Conservation (phyloP, 2,329 filamentous ascomycete genomes). For the Ciborinia camelliae region DNA sequence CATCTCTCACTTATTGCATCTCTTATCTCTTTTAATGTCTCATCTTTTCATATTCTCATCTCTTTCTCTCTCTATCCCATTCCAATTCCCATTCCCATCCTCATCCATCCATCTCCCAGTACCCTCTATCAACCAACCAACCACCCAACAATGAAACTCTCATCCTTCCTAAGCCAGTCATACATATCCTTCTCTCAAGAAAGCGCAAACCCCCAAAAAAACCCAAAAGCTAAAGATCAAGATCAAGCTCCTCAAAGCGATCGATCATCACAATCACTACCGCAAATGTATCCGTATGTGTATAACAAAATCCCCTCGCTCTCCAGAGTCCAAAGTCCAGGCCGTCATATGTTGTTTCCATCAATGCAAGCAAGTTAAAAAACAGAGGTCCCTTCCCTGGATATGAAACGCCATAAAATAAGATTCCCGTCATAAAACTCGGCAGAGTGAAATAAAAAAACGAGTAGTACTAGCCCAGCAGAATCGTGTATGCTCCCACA, state of each 20-base stretch:
- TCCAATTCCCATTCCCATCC: not conserved
- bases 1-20: not conserved
- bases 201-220: not conserved
- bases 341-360: slow-evolving; percentile 9
- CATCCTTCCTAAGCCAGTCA: not conserved
- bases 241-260: not conserved
- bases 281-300: not conserved
- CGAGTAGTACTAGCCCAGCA: slow-evolving; percentile 9
- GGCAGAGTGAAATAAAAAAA: slow-evolving; percentile 5
- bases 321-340: not conserved
- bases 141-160: not conserved
- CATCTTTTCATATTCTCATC: slow-evolving; percentile 5
- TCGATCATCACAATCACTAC: not conserved
- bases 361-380: slow-evolving; percentile 3
- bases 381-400: not conserved
- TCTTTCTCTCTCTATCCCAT: not conserved
- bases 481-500: slow-evolving; percentile 5
- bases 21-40: not conserved
- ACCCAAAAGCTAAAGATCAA: not conserved
- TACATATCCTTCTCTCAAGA: not conserved
- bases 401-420: slow-evolving; percentile 7
- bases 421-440: not conserved
- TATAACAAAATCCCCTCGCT: not conserved
- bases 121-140: not conserved
- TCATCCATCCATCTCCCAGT: not conserved